phyloP scores from a whole-genome alignment of 2,329 filamentous ascomycete genomes.

The Xylariales sp. region DNA sequence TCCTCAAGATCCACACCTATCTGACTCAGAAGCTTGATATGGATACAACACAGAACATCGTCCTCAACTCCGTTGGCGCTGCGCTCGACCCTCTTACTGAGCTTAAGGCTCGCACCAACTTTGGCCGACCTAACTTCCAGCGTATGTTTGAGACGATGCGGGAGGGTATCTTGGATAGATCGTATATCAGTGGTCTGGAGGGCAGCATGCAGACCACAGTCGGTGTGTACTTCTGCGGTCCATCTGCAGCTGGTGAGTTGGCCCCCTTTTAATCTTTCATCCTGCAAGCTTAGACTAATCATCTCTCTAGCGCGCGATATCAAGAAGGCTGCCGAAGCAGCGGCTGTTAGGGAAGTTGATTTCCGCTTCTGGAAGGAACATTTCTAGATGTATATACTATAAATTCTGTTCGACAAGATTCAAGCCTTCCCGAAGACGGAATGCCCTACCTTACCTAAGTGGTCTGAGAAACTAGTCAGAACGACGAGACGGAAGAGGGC shows the following conservation, averaged over 20 bases:
- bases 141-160: conserved; percentile 80
- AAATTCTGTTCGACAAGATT: conserved; percentile 4
- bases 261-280: background rate
- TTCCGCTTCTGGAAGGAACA: conserved; percentile 99
- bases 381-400: conserved; percentile 41
- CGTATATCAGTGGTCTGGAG: conserved; percentile 79
- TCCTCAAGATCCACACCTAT: conserved; percentile 96
- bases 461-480: too few species aligned
- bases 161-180: conserved; percentile 78
- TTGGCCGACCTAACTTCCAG: conserved; percentile 85
- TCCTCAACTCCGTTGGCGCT: conserved; percentile 88
- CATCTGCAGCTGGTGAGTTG: conserved; percentile 60
- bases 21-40: conserved; percentile 89
- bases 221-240: conserved; percentile 97
- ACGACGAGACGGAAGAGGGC: too few species aligned
- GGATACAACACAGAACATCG: conserved; percentile 93
- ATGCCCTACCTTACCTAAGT: too few species aligned
- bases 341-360: conserved; percentile 71
- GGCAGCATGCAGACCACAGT: conserved; percentile 75
- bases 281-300: conserved; percentile 29
- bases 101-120: conserved; percentile 84
- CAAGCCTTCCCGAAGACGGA: too few species aligned
- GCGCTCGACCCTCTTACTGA: conserved; percentile 89
- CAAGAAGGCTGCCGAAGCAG: conserved; percentile 70
- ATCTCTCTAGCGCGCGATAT: conserved; percentile 69